phyloP scores from a whole-genome alignment of 192 early-diverging fungal genomes.

The Entomortierella lignicola region DNA sequence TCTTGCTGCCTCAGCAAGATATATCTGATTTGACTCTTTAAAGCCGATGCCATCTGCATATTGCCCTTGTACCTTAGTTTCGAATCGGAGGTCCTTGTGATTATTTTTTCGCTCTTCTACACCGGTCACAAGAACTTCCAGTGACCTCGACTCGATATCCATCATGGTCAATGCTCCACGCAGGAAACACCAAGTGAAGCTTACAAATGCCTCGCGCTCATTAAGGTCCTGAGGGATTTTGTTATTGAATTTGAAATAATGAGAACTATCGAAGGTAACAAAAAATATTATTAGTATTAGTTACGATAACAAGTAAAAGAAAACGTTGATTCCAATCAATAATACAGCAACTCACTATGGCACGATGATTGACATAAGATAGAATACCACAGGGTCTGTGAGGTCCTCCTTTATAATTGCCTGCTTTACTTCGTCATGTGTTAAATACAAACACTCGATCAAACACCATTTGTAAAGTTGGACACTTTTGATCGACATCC shows the following conservation, averaged over 20 bases:
- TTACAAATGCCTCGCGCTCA: slow-evolving; percentile 23
- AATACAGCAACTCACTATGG: slow-evolving; percentile 17
- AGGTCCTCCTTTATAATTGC: not conserved
- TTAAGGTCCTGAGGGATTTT: slow-evolving; percentile 18
- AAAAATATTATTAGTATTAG: not conserved
- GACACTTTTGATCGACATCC: not conserved
- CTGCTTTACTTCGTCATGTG: not conserved
- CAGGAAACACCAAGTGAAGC: slow-evolving; percentile 26
- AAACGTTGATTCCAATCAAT: not conserved
- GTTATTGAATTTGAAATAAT: slow-evolving; percentile 18
- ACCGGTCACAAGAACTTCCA: slow-evolving; percentile 27
- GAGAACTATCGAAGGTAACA: slow-evolving; percentile 1
- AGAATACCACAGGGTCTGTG: not conserved
- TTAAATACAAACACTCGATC: slow-evolving; percentile 3
- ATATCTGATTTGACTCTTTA: slow-evolving; percentile 1
- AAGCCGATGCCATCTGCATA: slow-evolving; percentile 14
- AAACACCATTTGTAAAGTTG: not conserved
- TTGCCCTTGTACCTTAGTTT: slow-evolving; percentile 17
- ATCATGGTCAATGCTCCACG: slow-evolving; percentile 22
- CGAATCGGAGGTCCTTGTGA: slow-evolving; percentile 7
- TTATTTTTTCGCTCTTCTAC: slow-evolving; percentile 30
- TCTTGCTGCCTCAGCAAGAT: slow-evolving; percentile 3
- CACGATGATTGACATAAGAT: slow-evolving; percentile 8
- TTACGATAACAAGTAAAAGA: no score
- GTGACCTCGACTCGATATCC: slow-evolving; percentile 10